phyloP scores from a whole-genome alignment of 768 basidiomycete genomes.

The Lactarius vividus region DNA sequence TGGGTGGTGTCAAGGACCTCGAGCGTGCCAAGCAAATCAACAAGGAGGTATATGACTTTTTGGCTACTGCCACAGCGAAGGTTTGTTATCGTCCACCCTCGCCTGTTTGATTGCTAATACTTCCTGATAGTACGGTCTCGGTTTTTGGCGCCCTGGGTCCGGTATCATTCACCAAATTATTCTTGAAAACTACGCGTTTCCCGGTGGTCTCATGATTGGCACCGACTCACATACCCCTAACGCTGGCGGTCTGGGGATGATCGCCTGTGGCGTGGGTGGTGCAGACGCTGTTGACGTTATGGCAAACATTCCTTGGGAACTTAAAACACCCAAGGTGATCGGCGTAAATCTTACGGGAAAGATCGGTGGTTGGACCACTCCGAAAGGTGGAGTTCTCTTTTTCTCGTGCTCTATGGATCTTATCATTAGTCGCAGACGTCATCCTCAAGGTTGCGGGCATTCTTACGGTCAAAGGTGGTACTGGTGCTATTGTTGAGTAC shows the following conservation, averaged over 20 bases:
- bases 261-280: conserved; percentile 99
- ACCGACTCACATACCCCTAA: conserved; percentile 99
- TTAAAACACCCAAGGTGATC: conserved; percentile 99
- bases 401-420: neutral
- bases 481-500: conserved; percentile 98
- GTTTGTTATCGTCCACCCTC: conserved; percentile 37
- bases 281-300: conserved; percentile 99
- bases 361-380: conserved; percentile 95
- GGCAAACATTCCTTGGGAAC: conserved; percentile 97
- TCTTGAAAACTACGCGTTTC: conserved; percentile 99
- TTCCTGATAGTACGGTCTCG: conserved; percentile 79
- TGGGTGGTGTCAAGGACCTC: conserved; percentile 92
- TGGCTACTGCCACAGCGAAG: conserved; percentile 95
- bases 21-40: conserved; percentile 89
- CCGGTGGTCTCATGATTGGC: conserved; percentile 99
- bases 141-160: conserved; percentile 99
- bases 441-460: conserved; percentile 99
- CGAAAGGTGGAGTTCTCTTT: conserved; percentile 65
- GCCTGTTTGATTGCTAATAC: conserved; percentile 10
- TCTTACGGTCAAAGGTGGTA: conserved; percentile 98
- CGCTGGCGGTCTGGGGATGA: conserved; percentile 98
- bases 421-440: conserved; percentile 58
- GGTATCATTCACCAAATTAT: conserved; percentile 99
- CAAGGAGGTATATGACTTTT: conserved; percentile 99
- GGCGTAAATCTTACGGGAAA: conserved; percentile 96